A percentile compares a stretch with the other conserved stretches of the same genome.
phyloP scores from a whole-genome alignment of 768 basidiomycete species.

The Chalciporus chontae region DNA sequence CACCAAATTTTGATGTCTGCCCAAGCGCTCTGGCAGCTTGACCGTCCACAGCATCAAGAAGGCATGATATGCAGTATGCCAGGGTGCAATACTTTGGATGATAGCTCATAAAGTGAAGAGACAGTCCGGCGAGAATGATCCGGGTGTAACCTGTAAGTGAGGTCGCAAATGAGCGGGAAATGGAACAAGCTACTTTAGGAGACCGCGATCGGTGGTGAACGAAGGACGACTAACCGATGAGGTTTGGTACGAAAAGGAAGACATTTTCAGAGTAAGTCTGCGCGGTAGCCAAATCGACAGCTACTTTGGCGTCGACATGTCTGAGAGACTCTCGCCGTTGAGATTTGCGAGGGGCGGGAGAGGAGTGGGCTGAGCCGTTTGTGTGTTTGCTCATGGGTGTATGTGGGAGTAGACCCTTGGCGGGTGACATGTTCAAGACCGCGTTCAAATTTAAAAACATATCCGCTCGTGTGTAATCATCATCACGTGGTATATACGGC shows the following conservation, averaged over 20 bases:
- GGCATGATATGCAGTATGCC: conserved; percentile 83
- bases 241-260: conserved; percentile 94
- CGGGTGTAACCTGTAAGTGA: conserved; percentile 73
- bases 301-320: conserved; percentile 78
- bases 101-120: conserved; percentile 90
- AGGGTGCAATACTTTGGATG: conserved; percentile 92
- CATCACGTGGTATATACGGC: conserved; percentile 19
- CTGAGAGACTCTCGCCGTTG: conserved; percentile 58
- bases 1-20: conserved; percentile 95
- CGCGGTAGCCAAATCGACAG: conserved; percentile 82
- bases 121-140: conserved; percentile 83
- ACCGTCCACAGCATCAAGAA: conserved; percentile 95
- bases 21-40: conserved; percentile 83
- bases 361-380: conserved; percentile 30
- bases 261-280: conserved; percentile 92
- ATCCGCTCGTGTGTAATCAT: not conserved
- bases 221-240: conserved; percentile 67
- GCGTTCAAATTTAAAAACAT: conserved; percentile 16
- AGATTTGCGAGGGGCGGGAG: conserved; percentile 22
- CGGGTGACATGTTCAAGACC: too few relatives aligned
- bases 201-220: not conserved
- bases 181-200: not conserved
- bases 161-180: conserved; percentile 2
- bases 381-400: conserved; percentile 21
- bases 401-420: too few relatives aligned